Evolutionary conservation across 805 yeast genomes (phyloP).

Genomic region (Saturnispora zaruensis): DNA sequence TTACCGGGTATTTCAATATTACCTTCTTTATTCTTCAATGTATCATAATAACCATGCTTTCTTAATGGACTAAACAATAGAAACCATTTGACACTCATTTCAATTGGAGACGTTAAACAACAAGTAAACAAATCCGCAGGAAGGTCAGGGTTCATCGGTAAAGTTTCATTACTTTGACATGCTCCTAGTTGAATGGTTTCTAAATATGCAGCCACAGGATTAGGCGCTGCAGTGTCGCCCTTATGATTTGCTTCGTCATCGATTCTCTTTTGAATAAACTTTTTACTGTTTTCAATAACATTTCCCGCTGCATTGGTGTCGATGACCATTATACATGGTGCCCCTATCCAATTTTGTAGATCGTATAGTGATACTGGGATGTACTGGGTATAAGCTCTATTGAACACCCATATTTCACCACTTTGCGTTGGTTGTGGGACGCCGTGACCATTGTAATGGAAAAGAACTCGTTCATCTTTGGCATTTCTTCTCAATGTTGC

Average conservation of each 20-base stretch:
- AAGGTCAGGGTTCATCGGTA: conserved; percentile 88
- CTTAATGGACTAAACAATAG: conserved; percentile 71
- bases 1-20: conserved; percentile 79
- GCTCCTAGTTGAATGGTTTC: conserved; percentile 94
- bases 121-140: conserved; percentile 96
- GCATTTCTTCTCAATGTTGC: conserved; percentile 82
- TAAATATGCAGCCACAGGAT: conserved; percentile 60
- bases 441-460: conserved; percentile 97
- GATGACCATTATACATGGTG: conserved; percentile 90
- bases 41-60: conserved; percentile 39
- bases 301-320: conserved; percentile 95
- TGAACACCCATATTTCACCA: conserved; percentile 98
- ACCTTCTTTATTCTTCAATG: conserved; percentile 41
- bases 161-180: conserved; percentile 72
- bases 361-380: conserved; percentile 95
- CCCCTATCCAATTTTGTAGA: conserved; percentile 94
- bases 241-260: conserved; percentile 71
- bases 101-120: conserved; percentile 92
- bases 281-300: conserved; percentile 79
- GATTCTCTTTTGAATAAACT: conserved; percentile 81
- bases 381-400: conserved; percentile 93
- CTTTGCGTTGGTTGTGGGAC: conserved; percentile 95
- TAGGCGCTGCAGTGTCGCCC: conserved; percentile 42
- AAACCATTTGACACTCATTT: conserved; percentile 86
- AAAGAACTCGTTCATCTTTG: conserved; percentile 84